phyloP scores from a whole-genome alignment of 2,329 filamentous ascomycete genomes.

The Pseudocercospora macadamiae region DNA sequence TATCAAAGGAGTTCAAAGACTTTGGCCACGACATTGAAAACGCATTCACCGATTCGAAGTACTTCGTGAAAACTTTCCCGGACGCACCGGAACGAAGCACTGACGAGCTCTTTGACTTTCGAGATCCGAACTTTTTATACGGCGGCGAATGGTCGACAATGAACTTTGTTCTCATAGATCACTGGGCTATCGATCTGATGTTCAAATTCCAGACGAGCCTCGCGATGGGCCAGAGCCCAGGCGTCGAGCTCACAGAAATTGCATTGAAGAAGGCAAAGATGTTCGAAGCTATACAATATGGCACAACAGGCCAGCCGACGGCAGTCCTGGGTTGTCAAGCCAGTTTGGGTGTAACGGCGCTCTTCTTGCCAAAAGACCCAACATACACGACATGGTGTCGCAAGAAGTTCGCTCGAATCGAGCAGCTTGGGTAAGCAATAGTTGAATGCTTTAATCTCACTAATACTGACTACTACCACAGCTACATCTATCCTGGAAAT shows the following conservation, averaged over 20 bases:
- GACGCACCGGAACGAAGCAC: conserved; percentile 50
- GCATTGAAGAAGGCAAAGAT: conserved; percentile 75
- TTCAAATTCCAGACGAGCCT: conserved; percentile 73
- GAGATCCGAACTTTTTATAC: conserved; percentile 69
- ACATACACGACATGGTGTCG: conserved; percentile 78
- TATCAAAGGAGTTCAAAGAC: conserved; percentile 54
- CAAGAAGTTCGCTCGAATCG: conserved; percentile 75
- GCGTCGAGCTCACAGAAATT: conserved; percentile 60
- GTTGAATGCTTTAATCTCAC: not conserved
- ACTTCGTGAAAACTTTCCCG: conserved; percentile 67
- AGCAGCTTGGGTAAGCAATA: conserved; percentile 71
- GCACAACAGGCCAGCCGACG: conserved; percentile 70
- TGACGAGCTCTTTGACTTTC: conserved; percentile 75
- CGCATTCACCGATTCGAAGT: conserved; percentile 62
- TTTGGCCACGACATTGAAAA: conserved; percentile 58
- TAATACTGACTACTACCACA: conserved; percentile 42
- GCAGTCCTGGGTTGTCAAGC: conserved; percentile 74
- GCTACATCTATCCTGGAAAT: conserved; percentile 78
- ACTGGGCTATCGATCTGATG: conserved; percentile 78
- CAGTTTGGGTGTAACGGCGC: conserved; percentile 71
- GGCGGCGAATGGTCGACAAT: conserved; percentile 70
- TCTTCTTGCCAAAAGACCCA: conserved; percentile 78
- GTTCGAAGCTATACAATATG: conserved; percentile 76
- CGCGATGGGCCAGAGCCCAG: conserved; percentile 51
- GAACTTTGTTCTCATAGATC: conserved; percentile 76